Conservation (phyloP, 2,329 filamentous ascomycete genomes). For the Penicillium sp. region DNA sequence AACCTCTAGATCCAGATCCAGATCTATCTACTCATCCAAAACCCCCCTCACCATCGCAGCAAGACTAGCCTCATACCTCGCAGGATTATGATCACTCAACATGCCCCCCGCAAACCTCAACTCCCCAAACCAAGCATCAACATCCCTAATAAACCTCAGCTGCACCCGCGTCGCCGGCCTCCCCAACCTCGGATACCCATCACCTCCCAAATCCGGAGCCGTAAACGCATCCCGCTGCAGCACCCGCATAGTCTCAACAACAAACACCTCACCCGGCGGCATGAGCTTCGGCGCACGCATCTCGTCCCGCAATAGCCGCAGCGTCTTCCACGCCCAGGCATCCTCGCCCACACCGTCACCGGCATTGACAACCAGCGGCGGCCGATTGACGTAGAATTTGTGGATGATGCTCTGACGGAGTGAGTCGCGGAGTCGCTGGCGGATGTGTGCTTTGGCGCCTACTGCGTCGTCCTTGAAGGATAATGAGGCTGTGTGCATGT, state of each 20-base stretch:
- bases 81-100: conserved; percentile 72
- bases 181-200: conserved; percentile 51
- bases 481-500: conserved; percentile 67
- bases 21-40: conserved; percentile 37
- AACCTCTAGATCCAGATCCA: neutral
- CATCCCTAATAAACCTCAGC: conserved; percentile 66
- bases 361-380: conserved; percentile 43
- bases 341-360: conserved; percentile 57
- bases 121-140: conserved; percentile 67
- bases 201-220: conserved; percentile 33
- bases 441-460: conserved; percentile 64
- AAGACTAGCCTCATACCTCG: conserved; percentile 67
- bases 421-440: conserved; percentile 62
- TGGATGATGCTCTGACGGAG: conserved; percentile 60
- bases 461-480: conserved; percentile 69
- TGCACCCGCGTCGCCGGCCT: conserved; percentile 65
- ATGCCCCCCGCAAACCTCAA: conserved; percentile 68
- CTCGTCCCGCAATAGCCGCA: conserved; percentile 62
- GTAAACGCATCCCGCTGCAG: conserved; percentile 64
- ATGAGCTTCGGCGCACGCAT: conserved; percentile 68
- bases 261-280: conserved; percentile 72
- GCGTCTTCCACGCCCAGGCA: conserved; percentile 64
- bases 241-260: conserved; percentile 65
- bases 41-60: conserved; percentile 53
- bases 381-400: conserved; percentile 56